A percentile compares a stretch with the other conserved stretches of the same genome.
These are phyloP conservation scores for Daldinia concentrica DNA, from an alignment of 495 filamentous ascomycete species.

Conservation along the genomic window DNA sequence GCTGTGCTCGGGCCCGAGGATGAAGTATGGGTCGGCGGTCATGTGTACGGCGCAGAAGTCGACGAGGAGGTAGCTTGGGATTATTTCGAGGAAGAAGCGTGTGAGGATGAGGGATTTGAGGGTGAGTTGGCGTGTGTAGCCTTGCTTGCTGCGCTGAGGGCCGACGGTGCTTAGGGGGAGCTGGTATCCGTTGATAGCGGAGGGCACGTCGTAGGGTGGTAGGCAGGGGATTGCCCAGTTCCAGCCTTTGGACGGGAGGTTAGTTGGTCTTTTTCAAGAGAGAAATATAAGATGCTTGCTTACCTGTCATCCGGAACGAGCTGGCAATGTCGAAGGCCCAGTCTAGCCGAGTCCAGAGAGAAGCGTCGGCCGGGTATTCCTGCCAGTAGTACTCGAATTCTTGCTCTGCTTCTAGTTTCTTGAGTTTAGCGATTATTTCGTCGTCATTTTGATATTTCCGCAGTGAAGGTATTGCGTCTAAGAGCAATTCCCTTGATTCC, in stretches of 20 bases:
- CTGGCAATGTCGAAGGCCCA: constrained; percentile 76
- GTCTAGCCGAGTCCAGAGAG: constrained; percentile 68
- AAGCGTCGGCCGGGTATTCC: constrained; percentile 65
- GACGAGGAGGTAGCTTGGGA: constrained; percentile 67
- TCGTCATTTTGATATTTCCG: constrained; percentile 1
- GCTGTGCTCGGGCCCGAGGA: constrained; percentile 52
- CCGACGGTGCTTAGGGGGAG: constrained; percentile 47
- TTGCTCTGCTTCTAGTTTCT: constrained; percentile 31
- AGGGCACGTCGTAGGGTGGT: constrained; percentile 62
- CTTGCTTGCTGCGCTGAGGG: constrained; percentile 48
- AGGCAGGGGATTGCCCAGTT: constrained; percentile 71
- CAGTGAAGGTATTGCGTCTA: constrained; percentile 10
- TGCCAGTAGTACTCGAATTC: constrained; percentile 72
- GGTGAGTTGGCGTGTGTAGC: constrained; percentile 52
- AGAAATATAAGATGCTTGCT: too few species aligned
- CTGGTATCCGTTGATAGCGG: constrained; percentile 48
- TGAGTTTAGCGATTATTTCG: not conserved
- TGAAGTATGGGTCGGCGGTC: constrained; percentile 81
- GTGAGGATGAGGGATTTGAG: constrained; percentile 55
- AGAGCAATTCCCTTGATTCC: not conserved
- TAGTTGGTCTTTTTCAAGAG: not conserved
- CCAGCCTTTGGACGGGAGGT: constrained; percentile 64
- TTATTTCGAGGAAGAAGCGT: constrained; percentile 55
- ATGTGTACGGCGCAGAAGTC: constrained; percentile 73
- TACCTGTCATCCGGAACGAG: constrained; percentile 71